Base-by-base conservation (phyloP, 2,329 filamentous ascomycete species). In the Diaporthe sp. region DNA sequence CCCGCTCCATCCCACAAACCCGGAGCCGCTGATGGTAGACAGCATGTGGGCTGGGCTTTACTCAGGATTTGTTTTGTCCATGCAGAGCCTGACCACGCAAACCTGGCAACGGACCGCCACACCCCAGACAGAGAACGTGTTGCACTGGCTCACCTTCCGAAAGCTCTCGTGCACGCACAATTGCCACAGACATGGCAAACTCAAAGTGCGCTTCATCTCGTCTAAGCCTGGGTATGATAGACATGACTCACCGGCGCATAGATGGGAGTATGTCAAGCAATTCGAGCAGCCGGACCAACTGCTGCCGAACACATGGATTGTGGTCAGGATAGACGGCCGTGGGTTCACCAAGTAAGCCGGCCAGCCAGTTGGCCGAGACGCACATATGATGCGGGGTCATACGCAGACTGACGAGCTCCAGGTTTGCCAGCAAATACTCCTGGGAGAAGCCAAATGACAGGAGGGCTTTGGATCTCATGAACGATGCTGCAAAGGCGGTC, bases 361-460 rank as follows among this genome's bases (percentile, higher is more conserved):
- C 33, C 15, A 58, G 35, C 54, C 8, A n/a, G n/a, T n/a, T n/a
- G 75, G 22, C 42, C 55, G 52, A 72, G 28, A 25, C 33, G 35
- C 9, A 28, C 9, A 28, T n/a, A 54, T 17, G 28, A 33, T 45
- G 28, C 19, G 40, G 25, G 38, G 42, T n/a, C 8, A 61, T 35
- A 75, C 22, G 47, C n/a, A 79, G 76, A 82, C 57, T 70, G 15
- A 66, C 17, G 45, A 25, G 76, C 33, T n/a, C 47, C 30, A 97
- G 94, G 80, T 91, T 98, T 79, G 96, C 95, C 76, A 89, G 91
- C 76, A 94, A 93, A 83, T 97, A 98, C 85, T 86, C 86, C 30
- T 98, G 98, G 81, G 88, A 92, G 79, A 99, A 98, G 84, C 97
- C 97, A 52, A 99, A 98, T 84, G 97, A 99, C 83, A 89, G 89